Base-by-base conservation (phyloP, 352 stramenopile genomes). In the Globisporangium uncinulatum region DNA sequence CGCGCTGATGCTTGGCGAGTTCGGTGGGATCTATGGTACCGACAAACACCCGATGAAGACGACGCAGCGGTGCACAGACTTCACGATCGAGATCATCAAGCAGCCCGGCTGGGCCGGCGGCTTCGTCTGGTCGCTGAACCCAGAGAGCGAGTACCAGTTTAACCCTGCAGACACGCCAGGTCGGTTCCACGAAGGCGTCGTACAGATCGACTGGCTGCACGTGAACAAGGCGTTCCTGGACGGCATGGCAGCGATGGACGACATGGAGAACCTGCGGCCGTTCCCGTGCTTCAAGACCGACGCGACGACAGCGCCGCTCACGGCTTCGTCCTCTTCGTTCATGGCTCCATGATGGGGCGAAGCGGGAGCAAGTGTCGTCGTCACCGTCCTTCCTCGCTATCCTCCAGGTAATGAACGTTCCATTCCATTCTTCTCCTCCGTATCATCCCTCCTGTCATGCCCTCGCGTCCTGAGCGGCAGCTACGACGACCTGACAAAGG, bases 131-230 rank as follows among this genome's bases (percentile, higher is more conserved):
- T 61, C 63, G 17, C 41, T 77, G 9, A 77, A 77, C 31, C 69
- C 69, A 9, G 69, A 77, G 58, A 71, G 56, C 43, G 64, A 55
- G 32, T 77, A 75, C 55, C 69, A 77, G 37, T 77, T 62, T 56
- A 77, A 77, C 47, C 69, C 69, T 21, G 65, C 67, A 6, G 63
- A 74, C 15, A 72, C 41, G 5, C 15, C 47, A 4, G 69, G 65
- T 0, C 61, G 19, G 15, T 69, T 54, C 42, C n/a, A 32, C 1
- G 69, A 77, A 55, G 69, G 69, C 10, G 6, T 77, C 5, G 29
- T 77, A 2, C 9, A 43, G 2, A 0, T 21, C 21, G 63, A 75
- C 14, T 77, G 69, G 69, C 34, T 72, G 29, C 21, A 50, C 6
- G 67, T 49, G 6, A 75, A 77, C 24, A 31, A 45, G 3, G 54